Conservation (phyloP, 1,139 yeast species). For the Meyerozyma smithsonii region DNA sequence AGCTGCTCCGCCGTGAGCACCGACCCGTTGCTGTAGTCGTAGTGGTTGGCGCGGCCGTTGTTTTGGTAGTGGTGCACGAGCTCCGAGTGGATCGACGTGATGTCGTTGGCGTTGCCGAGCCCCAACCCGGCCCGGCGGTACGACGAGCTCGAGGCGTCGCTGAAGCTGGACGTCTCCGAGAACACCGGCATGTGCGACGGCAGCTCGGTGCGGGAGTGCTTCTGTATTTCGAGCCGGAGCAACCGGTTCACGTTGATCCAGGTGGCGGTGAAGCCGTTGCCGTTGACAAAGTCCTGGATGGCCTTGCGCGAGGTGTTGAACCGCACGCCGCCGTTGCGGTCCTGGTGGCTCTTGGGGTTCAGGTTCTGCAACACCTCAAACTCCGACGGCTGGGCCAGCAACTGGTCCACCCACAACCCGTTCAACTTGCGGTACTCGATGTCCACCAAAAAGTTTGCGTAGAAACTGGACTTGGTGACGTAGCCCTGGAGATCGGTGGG, state of each 20-base stretch:
- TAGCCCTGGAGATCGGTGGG: slow-evolving; percentile 23
- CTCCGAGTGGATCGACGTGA: slow-evolving; percentile 40
- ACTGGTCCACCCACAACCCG: slow-evolving; percentile 27
- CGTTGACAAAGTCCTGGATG: slow-evolving; percentile 29
- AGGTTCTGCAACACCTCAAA: slow-evolving; percentile 13
- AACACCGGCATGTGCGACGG: not conserved
- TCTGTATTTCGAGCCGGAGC: slow-evolving; percentile 15
- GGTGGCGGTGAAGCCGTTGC: slow-evolving; percentile 24
- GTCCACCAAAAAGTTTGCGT: slow-evolving; percentile 19
- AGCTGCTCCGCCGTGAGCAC: slow-evolving; percentile 11
- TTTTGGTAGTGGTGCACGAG: slow-evolving; percentile 15
- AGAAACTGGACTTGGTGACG: slow-evolving; percentile 22
- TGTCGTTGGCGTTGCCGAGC: slow-evolving; percentile 39
- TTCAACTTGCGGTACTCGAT: slow-evolving; percentile 25
- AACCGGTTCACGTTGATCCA: slow-evolving; percentile 35
- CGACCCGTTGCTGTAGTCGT: slow-evolving; percentile 20
- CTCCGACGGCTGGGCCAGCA: slow-evolving; percentile 18
- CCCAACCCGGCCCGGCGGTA: slow-evolving; percentile 22
- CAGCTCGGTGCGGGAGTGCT: slow-evolving; percentile 1
- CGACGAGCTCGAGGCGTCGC: slow-evolving; percentile 7
- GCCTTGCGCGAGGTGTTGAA: slow-evolving; percentile 15
- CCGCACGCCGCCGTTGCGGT: slow-evolving; percentile 6
- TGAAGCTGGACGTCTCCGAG: slow-evolving; percentile 4
- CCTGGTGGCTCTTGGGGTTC: slow-evolving; percentile 7
- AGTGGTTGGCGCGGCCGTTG: slow-evolving; percentile 8